Base-by-base conservation (phyloP, 768 basidiomycete genomes). In the Arthromyces matolae region DNA sequence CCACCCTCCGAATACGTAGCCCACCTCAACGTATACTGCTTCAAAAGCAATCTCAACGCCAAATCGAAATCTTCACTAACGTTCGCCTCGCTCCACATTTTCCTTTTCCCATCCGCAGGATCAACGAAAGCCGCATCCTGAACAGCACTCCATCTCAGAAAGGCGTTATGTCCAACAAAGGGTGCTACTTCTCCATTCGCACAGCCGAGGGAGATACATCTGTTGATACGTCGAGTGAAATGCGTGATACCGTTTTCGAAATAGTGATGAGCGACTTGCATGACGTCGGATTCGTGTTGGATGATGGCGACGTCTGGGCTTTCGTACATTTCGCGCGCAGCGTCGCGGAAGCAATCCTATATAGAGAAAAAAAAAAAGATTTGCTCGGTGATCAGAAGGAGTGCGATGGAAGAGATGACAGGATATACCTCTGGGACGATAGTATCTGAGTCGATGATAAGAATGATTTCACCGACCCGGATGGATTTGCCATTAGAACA, bases 211-310 rank as follows among this genome's bases (percentile, higher is more conserved):
- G 85, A 83, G 50, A 90, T 90, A 45, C 76, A 86, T 63, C 77
- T 80, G 68, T 93, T 92, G 67, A 93, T 90, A 25, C 89, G 79
- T n/a, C 80, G 80, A 4, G 92, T 93, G 70, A 94, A 93, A 68
- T 85, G 85, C 5, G 92, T 85, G 61, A 93, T 84, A 3, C 87
- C 89, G 60, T 92, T 92, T 64, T 93, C 91, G 55, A 93, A 93
- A 67, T 89, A 93, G 60, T 91, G 86, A 63, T 87, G 68, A 0
- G 84, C 89, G 57, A 92, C 91, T 63, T 92, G 87, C 85, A 92
- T 89, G 52, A 92, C 89, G 57, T 89, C 84, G 1, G 86, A 88
- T 57, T 87, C 87, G 62, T 94, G 91, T 61, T 93, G 92, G 56
- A 95, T 86, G 66, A 95, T 92, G 2, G 85, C 89, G 20, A 92